Evolutionary conservation across 2,329 filamentous ascomycete species (phyloP).

Genomic region (Penicillium janthinellum): DNA sequence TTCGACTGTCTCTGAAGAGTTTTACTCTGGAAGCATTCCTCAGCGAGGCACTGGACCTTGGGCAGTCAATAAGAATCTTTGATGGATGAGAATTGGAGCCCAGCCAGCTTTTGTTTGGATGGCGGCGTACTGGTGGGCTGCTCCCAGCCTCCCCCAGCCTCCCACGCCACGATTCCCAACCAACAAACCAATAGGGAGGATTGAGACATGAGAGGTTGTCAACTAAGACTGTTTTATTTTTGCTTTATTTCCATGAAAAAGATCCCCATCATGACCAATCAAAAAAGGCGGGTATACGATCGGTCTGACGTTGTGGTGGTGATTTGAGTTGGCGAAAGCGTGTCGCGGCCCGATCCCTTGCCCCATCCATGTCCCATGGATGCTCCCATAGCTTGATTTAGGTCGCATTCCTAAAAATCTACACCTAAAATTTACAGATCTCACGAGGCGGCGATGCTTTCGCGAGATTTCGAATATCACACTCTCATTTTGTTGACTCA

Average conservation of each 20-base stretch:
- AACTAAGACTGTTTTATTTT: slow-evolving; percentile 13
- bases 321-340: slow-evolving; percentile 14
- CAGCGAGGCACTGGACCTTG: slow-evolving; percentile 11
- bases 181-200: slow-evolving; percentile 22
- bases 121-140: slow-evolving; percentile 18
- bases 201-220: slow-evolving; percentile 21
- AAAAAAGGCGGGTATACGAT: slow-evolving; percentile 7
- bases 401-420: neutral
- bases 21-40: slow-evolving; percentile 28
- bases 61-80: slow-evolving; percentile 14
- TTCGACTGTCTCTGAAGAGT: slow-evolving; percentile 17
- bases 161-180: slow-evolving; percentile 9
- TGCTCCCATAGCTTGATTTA: neutral
- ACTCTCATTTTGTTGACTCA: neutral
- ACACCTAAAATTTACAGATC: neutral
- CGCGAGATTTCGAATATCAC: neutral
- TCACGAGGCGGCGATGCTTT: neutral
- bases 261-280: slow-evolving; percentile 1
- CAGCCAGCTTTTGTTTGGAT: slow-evolving; percentile 27
- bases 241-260: slow-evolving; percentile 12
- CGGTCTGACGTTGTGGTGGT: slow-evolving; percentile 7
- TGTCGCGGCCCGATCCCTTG: slow-evolving; percentile 17
- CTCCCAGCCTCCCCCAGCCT: slow-evolving; percentile 32
- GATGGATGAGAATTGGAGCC: slow-evolving; percentile 12
- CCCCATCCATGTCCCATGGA: slow-evolving; percentile 7